phyloP scores from a whole-genome alignment of 495 filamentous ascomycete species.

The Penicillium robsamsonii region DNA sequence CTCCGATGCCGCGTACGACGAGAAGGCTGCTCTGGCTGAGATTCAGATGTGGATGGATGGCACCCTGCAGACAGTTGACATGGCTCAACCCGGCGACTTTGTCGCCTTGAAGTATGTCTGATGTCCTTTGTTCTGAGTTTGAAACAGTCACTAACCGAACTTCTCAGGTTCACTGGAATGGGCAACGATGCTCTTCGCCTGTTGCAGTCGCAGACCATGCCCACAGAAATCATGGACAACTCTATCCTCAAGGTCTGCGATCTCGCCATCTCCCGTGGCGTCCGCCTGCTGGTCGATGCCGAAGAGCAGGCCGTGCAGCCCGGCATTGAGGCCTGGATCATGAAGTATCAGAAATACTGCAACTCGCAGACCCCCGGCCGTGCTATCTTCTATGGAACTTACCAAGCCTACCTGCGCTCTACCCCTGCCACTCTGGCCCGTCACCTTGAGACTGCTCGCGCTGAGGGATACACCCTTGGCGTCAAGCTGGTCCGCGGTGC shows the following conservation, averaged over 20 bases:
- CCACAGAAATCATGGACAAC: conserved; percentile 59
- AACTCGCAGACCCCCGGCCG: conserved; percentile 53
- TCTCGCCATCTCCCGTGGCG: conserved; percentile 65
- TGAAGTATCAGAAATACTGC: conserved; percentile 81
- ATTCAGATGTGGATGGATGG: conserved; percentile 72
- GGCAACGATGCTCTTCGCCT: conserved; percentile 69
- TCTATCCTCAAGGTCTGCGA: conserved; percentile 77
- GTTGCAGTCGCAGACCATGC: conserved; percentile 56
- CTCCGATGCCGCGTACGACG: conserved; percentile 32
- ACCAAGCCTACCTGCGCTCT: conserved; percentile 81
- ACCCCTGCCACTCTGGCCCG: conserved; percentile 60
- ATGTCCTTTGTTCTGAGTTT: background rate
- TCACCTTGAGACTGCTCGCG: conserved; percentile 64
- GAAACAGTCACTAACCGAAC: conserved; percentile 8
- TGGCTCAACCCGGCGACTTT: conserved; percentile 75
- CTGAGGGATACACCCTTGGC: conserved; percentile 74
- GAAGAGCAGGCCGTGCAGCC: conserved; percentile 79
- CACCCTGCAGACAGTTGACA: conserved; percentile 70
- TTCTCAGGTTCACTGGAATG: conserved; percentile 76
- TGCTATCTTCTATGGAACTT: conserved; percentile 71
- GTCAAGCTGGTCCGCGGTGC: conserved; percentile 92
- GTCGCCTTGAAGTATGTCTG: conserved; percentile 73
- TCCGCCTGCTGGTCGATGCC: conserved; percentile 83
- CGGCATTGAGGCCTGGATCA: conserved; percentile 83
- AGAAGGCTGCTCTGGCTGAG: conserved; percentile 50